Percentiles rank a stretch among this genome's conserved stretches.
phyloP scores from a whole-genome alignment of 169 alveolate genomes.

The Theileria annulata region DNA sequence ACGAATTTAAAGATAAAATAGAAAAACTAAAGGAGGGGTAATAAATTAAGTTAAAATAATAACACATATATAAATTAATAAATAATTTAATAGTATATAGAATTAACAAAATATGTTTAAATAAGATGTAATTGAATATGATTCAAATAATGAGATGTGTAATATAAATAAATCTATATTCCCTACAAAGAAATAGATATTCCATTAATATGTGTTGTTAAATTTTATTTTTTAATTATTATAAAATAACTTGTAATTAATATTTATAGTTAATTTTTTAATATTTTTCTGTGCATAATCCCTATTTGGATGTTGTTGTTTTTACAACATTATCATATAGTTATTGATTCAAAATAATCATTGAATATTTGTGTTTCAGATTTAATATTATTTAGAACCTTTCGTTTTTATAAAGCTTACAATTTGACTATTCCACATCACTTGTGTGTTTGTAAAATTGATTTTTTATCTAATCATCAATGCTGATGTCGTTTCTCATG shows the following conservation, averaged over 20 bases:
- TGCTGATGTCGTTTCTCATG: background rate
- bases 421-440: background rate
- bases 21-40: no score
- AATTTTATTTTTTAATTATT: background rate
- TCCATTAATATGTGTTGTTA: background rate
- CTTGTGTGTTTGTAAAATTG: background rate
- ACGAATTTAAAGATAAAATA: no score
- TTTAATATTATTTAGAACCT: no score
- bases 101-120: no score
- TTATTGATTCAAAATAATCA: no score
- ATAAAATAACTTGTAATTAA: background rate
- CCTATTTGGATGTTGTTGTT: background rate
- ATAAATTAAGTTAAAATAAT: no score
- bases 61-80: no score
- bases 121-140: no score
- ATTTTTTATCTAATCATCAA: background rate
- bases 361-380: background rate
- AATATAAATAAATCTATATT: background rate
- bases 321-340: background rate
- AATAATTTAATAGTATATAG: no score
- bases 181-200: constrained; percentile 3
- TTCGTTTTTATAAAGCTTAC: no score
- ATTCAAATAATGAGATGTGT: no score
- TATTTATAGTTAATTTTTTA: background rate
- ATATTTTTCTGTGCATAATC: background rate